Base-by-base conservation (phyloP, 495 filamentous ascomycete genomes). In the Penicillium turbatum region DNA sequence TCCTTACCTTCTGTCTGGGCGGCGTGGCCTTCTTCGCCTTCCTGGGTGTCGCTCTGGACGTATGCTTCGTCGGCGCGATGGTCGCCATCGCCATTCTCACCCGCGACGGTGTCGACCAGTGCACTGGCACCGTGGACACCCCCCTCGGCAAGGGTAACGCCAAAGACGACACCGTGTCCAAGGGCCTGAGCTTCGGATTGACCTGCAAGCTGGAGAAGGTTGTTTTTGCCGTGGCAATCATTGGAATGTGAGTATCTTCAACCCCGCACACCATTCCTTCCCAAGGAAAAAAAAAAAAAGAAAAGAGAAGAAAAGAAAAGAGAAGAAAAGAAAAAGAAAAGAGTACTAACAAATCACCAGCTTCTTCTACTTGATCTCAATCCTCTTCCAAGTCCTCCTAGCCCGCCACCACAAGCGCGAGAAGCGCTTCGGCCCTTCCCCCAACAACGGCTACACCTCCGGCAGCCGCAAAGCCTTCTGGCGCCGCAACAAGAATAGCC, bases 1-100 rank as follows among this genome's bases (percentile, higher is more conserved):
- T 93, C 43, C 73, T 92, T 26, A 86, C 89, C 35, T 90, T 85
- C 79, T 91, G 86, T 65, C 69, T 92, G 24, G 87, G 87, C 50
- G 90, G 89, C 9, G 76, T 87, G 39, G 80, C 83, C 32, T 83
- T 89, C 71, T 89, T 90, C 68, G 85, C 85, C 38, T 73, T 73
- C 57, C 82, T 95, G 70, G 86, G 89, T 37, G 75, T 86, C 12
- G 62, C 90, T 40, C 69, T 95, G 65, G 90, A 97, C 66, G 74
- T 95, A 21, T 78, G 75, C 66, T 90, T 96, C 68, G 74, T 92
- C 53, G 91, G 86, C 40, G 84, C 81, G 35, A 84, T 95, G 71
- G 85, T 96, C 66, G 91, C 85, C 63, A 72, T 95, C 51, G 86
- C 80, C 44, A 76, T 92, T 55, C 57, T 91, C 38, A 88, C 85